Evolutionary conservation across 2,329 filamentous ascomycete genomes (phyloP), one percentile per base, ranked within the genome.

Genomic region (Pestalotiopsis sp.): DNA sequence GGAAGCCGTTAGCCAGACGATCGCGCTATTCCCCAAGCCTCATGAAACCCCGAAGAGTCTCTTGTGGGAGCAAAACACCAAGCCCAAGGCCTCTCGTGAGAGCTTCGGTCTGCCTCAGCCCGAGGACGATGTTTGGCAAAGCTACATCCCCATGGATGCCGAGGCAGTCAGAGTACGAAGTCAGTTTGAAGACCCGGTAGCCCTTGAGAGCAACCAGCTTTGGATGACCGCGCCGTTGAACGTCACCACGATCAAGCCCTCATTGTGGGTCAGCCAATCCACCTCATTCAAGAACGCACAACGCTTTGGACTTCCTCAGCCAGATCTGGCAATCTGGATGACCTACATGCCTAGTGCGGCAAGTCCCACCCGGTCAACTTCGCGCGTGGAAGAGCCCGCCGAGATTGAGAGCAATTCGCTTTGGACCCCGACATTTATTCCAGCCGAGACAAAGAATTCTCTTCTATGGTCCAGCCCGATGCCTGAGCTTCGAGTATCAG

Each of bases 151-250:
- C 9, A 69, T 75, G 23, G 68, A 74, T 25, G 72, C 70, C 20
- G 75, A 70, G 67, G 69, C 74, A 41, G 66, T 69, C 3, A 80
- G 80, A 66, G 68, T 76, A 13, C 76, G 77, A 62, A 71, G 74
- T 12, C 77, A 75, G 41, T 71, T 71, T 39, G 70, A 76, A 11
- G 76, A 78, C 60, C 72, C 77, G 13, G 69, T 72, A 17, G 67
- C 72, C 14, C 76, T 84, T 45, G 76, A 81, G 69, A 83, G 81
- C 72, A 75, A 73, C 17, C 68, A 77, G 4, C 72, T 84, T 56
- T 84, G 82, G 82, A 68, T 41, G 25, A 38, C 56, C 1, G 25
- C 64, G 12, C 58, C 45, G 2, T 38, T 7, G 58, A 63, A 39
- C 27, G 31, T 36, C 31, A 64, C n/a, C 7, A 9, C 27, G 7